phyloP scores from a whole-genome alignment of 1,284 basidiomycete species.

The Apiotrichum domesticum region DNA sequence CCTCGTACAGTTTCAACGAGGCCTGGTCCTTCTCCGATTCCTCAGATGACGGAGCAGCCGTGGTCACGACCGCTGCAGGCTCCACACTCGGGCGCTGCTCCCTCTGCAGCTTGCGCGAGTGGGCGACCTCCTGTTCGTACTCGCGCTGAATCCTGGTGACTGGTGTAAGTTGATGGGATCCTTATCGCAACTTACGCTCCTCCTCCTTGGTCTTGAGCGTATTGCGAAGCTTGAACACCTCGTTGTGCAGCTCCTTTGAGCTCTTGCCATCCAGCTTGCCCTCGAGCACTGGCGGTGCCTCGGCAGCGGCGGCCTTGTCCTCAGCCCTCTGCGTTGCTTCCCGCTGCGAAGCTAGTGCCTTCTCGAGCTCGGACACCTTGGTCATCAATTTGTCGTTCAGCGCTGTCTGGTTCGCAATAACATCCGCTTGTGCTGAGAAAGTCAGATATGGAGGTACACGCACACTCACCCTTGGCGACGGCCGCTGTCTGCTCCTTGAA shows the following conservation, averaged over 20 bases:
- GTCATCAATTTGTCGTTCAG: conserved; percentile 35
- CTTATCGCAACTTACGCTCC: conserved; percentile 26
- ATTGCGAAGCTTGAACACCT: conserved; percentile 26
- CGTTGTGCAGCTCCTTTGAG: conserved; percentile 32
- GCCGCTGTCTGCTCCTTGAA: conserved; percentile 35
- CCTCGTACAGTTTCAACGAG: conserved; percentile 40
- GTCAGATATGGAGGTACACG: neutral
- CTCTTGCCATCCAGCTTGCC: conserved; percentile 28
- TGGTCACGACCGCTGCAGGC: neutral
- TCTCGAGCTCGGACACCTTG: conserved; percentile 31
- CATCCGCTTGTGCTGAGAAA: conserved; percentile 36
- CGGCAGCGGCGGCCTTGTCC: conserved; percentile 1
- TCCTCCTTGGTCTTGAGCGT: conserved; percentile 29
- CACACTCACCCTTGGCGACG: conserved; percentile 30
- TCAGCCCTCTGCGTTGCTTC: conserved; percentile 10
- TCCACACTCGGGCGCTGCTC: conserved; percentile 2
- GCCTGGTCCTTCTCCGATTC: conserved; percentile 8
- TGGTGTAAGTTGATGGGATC: conserved; percentile 1
- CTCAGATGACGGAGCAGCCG: neutral
- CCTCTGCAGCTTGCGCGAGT: conserved; percentile 32
- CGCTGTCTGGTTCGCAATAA: conserved; percentile 35
- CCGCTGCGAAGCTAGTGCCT: conserved; percentile 21
- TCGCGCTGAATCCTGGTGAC: conserved; percentile 34
- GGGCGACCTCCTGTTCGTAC: conserved; percentile 37
- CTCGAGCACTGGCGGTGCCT: conserved; percentile 10